Conservation (phyloP, 352 stramenopile species). For the Paralagenidium karlingii region DNA sequence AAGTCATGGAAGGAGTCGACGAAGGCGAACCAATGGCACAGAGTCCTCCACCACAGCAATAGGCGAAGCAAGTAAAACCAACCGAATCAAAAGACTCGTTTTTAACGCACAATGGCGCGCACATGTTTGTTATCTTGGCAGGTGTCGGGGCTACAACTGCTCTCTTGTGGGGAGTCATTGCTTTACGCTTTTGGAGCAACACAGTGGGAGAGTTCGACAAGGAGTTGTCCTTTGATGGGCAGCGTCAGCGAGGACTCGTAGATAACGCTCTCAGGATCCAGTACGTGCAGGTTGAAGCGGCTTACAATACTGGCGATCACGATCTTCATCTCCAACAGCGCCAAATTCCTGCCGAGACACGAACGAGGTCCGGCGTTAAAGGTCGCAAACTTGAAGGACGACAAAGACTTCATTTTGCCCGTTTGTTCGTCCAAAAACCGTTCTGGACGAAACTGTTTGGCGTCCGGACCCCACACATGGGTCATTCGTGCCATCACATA, state of each 20-base stretch:
- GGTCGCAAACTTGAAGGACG: conserved; percentile 47
- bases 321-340: conserved; percentile 72
- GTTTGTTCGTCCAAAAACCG: conserved; percentile 27
- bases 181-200: too few species aligned
- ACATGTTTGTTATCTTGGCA: too few species aligned
- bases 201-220: too few species aligned
- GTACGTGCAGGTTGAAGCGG: conserved; percentile 33
- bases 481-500: conserved; percentile 43
- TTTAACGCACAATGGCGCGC: too few species aligned
- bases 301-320: conserved; percentile 32
- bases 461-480: conserved; percentile 49
- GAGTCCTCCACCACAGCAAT: neutral
- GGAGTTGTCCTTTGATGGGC: too few species aligned
- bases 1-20: conserved; percentile 15
- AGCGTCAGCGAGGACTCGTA: conserved; percentile 41
- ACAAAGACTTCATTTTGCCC: conserved; percentile 14
- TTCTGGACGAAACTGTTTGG: conserved; percentile 41
- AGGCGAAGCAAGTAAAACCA: neutral
- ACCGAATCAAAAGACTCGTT: conserved; percentile 1
- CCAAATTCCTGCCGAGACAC: conserved; percentile 58
- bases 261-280: conserved; percentile 15
- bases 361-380: conserved; percentile 60
- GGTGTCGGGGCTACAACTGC: too few species aligned
- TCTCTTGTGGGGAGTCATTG: too few species aligned
- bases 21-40: conserved; percentile 20